A percentile compares a stretch with the other conserved stretches of the same genome.
These are phyloP conservation scores for Monascus purpureus DNA, from an alignment of 495 filamentous ascomycete genomes.

Conservation along the genomic window DNA sequence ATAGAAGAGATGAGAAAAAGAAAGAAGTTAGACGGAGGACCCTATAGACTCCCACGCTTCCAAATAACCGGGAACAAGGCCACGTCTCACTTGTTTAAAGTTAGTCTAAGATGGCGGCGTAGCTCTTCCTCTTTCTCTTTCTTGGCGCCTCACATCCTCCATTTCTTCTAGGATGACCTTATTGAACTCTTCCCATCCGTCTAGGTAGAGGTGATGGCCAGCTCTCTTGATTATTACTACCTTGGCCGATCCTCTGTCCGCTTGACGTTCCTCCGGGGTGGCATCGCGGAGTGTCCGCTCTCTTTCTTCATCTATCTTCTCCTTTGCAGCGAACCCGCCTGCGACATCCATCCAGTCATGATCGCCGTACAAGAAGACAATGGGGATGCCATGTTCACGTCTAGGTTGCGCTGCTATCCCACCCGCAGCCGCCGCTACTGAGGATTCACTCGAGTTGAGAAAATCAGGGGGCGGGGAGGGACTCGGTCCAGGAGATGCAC, in stretches of 20 bases:
- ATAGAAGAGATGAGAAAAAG: no score
- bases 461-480: conserved; percentile 1
- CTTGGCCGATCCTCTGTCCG: conserved; percentile 68
- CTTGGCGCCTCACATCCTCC: conserved; percentile 49
- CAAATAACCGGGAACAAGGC: no score
- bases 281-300: conserved; percentile 40
- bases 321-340: conserved; percentile 66
- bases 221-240: conserved; percentile 72
- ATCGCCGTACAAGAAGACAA: conserved; percentile 91
- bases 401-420: conserved; percentile 10
- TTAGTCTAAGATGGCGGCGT: no score
- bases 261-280: conserved; percentile 51
- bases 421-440: conserved; percentile 11
- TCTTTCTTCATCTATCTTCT: conserved; percentile 62
- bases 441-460: not conserved
- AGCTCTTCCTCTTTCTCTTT: conserved; percentile 18
- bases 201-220: conserved; percentile 88
- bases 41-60: no score
- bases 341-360: conserved; percentile 97
- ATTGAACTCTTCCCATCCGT: conserved; percentile 86
- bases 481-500: conserved; percentile 3
- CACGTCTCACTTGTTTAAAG: no score
- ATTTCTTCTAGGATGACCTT: conserved; percentile 59
- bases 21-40: no score
- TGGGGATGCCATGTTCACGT: conserved; percentile 63